Evolutionary conservation across 352 stramenopile species (phyloP).

Genomic region (Globisporangium canariense): DNA sequence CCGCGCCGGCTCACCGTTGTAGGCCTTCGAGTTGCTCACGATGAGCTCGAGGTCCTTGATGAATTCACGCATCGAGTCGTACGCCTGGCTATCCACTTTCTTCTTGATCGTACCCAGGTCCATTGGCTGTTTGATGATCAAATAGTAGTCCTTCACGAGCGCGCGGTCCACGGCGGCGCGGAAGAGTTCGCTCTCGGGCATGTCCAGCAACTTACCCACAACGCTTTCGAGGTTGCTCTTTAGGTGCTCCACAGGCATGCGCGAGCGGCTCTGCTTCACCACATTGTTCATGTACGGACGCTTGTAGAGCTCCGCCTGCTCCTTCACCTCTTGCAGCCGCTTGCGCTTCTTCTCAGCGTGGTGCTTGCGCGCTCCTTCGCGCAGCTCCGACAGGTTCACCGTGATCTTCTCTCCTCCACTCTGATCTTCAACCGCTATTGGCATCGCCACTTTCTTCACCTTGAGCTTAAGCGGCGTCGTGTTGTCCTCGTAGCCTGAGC

Average conservation of each 20-base stretch:
- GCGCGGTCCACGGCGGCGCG: constrained; percentile 55
- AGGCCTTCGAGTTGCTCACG: constrained; percentile 80
- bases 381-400: constrained; percentile 69
- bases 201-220: constrained; percentile 59
- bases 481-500: constrained; percentile 18
- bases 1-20: constrained; percentile 68
- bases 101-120: constrained; percentile 63
- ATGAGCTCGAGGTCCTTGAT: constrained; percentile 86
- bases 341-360: constrained; percentile 81
- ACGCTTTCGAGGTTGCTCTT: constrained; percentile 67
- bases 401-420: constrained; percentile 53
- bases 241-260: constrained; percentile 72
- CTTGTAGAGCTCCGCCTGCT: constrained; percentile 81
- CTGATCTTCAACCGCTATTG: background rate
- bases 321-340: constrained; percentile 63
- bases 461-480: constrained; percentile 53
- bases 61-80: constrained; percentile 85
- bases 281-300: constrained; percentile 68
- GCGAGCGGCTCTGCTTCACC: constrained; percentile 71
- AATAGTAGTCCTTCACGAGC: constrained; percentile 73
- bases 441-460: constrained; percentile 35
- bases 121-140: constrained; percentile 86
- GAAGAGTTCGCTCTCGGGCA: constrained; percentile 81
- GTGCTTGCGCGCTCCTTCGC: constrained; percentile 72
- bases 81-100: constrained; percentile 63